Evolutionary conservation across 805 yeast genomes (phyloP), one percentile per base, ranked within the genome.

Genomic region (Candida oleophila): DNA sequence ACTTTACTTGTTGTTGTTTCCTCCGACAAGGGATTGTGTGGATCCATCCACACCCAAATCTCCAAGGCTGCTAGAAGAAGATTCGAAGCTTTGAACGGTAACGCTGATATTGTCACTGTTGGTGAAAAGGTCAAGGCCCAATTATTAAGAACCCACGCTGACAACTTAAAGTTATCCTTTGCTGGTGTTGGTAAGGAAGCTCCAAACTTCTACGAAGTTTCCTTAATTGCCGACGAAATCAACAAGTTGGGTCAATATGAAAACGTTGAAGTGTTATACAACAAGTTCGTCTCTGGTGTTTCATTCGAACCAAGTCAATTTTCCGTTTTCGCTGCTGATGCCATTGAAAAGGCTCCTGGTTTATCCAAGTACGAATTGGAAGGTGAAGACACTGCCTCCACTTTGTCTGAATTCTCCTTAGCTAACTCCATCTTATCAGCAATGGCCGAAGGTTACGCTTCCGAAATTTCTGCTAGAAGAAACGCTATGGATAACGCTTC

Each of bases 401-500:
- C 87, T 55, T 72, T 88, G 59, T 69, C 95, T 55, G 95, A 91
- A 76, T 89, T 87, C 76, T 79, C 95, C 42, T 80, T 94, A 60
- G 91, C 98, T 56, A 91, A 89, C 82, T 82, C 89, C 63, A 80
- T 92, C 62, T 82, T 86, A 69, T 75, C 91, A 64, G 97, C 96
- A 51, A 81, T 91, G 80, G 92, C 97, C 55, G 97, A 94, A 70
- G 98, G 97, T 73, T 91, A 92, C 74, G 97, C 98, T 52, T 88
- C 98, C 49, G 99, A 92, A 80, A 81, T 91, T 57, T 86, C 95
- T 55, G 97, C 99, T 51, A 91, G 99, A 85, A 91, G 99, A 84
- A 92, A 89, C 70, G 98, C 99, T 60, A 92, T 92, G 99, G 99
- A 92, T 77, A 94, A 94, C 68, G 99, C 99, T 54, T 90, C 97